Base-by-base conservation (phyloP, 2,329 filamentous ascomycete genomes). In the Talaromyces sp. region DNA sequence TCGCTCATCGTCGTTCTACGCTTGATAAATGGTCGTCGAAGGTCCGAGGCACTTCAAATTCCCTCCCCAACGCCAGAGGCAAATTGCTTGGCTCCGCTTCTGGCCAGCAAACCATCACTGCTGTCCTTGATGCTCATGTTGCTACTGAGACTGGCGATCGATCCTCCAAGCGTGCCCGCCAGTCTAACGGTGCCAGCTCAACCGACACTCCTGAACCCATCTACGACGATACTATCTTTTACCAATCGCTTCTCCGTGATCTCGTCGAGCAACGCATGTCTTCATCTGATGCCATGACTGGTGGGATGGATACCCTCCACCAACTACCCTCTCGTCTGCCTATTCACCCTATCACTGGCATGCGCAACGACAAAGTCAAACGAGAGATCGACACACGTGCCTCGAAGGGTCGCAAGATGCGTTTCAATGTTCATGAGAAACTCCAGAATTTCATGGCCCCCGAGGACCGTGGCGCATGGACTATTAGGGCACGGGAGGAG, bases 391-490 rank as follows among this genome's bases (percentile, higher is more conserved):
- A 99, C 71, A 92, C 92, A 17, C 94, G 92, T 70, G 94, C 94
- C 0, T 96, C 90, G 70, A 97, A 97, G 75, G 94, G 94, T 5
- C 81, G 94, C 45, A 97, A 97, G 77, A 84, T 99, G 82, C 83
- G 91, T 35, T 99, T 93, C 74, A 94, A 90, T 14, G 91, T 97
- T 41, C 92, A 97, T 69, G 93, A 97, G 77, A 97, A 97, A 78
- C 74, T 99, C 67, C 90, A 96, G 76, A 97, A 97, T 72, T 97
- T 97, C 69, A 97, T 97, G 91, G 92, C 92, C 10, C 87, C 91
- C 0, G 91, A 97, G 70, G 89, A 96, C 69, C 80, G 90, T 48
- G 82, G 88, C 3, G 75, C 72, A 14, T 99, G 94, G 94, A 89
- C 90, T 56, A 85, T 88, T 61, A 82, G 84, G 54, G 91, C 92